Percentiles rank a stretch among this genome's conserved stretches.
phyloP scores from a whole-genome alignment of 768 basidiomycete genomes.

The Arthromyces matolae region DNA sequence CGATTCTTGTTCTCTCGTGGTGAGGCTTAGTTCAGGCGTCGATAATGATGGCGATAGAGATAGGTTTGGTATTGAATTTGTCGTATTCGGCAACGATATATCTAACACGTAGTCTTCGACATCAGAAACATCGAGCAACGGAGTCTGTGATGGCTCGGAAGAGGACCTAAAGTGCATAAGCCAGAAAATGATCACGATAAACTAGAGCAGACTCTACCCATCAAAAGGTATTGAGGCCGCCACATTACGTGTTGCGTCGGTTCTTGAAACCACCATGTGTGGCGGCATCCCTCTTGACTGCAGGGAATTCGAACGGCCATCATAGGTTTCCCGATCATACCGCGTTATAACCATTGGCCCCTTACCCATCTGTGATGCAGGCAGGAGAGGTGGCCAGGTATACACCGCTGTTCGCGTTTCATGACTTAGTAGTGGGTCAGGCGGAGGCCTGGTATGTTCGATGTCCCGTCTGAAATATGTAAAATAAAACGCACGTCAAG shows the following conservation, averaged over 20 bases:
- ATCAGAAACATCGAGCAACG: neutral
- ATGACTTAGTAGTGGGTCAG: slow-evolving; percentile 24
- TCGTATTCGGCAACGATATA: neutral
- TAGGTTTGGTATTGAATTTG: neutral
- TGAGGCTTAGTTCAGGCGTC: neutral
- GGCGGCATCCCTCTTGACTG: neutral
- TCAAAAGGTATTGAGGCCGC: neutral
- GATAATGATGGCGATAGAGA: neutral
- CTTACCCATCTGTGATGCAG: slow-evolving; percentile 40
- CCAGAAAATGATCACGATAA: neutral
- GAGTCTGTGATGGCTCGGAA: neutral
- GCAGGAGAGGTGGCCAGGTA: slow-evolving; percentile 44
- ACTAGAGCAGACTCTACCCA: neutral
- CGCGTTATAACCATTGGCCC: slow-evolving; percentile 36
- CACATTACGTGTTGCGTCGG: neutral
- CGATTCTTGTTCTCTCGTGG: neutral
- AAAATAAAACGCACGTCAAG: too few relatives aligned
- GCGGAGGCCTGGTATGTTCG: too few relatives aligned
- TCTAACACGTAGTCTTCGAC: neutral
- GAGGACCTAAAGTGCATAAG: neutral
- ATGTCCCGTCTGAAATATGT: too few relatives aligned
- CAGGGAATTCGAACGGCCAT: neutral
- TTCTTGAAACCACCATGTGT: neutral
- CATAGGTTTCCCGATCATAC: neutral
- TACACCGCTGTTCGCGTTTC: slow-evolving; percentile 42